Percentiles rank a stretch among this genome's conserved stretches.
Evolutionary conservation across 164 flowering plant genomes (phyloP).

Genomic region (Houttuynia cordata): DNA sequence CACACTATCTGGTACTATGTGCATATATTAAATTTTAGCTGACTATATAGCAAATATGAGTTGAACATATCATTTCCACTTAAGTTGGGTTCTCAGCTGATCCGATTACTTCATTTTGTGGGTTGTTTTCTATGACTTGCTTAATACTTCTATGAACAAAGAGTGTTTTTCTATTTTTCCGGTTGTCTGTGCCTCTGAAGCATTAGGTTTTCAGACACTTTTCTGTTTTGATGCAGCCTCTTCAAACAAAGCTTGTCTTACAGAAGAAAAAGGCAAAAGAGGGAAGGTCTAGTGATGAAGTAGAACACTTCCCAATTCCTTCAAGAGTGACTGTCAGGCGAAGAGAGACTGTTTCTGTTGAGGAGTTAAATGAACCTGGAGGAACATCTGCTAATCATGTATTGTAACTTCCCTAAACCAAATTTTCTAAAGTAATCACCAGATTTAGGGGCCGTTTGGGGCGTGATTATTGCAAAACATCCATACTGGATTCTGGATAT

Average conservation of each 20-base stretch:
- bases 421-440: background rate
- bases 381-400: slow-evolving; percentile 17
- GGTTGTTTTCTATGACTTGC: too few species aligned
- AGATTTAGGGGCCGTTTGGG: too few species aligned
- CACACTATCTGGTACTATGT: slow-evolving; percentile 66
- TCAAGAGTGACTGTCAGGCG: slow-evolving; percentile 62
- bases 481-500: too few species aligned
- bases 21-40: too few species aligned
- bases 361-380: slow-evolving; percentile 47
- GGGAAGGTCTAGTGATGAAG: slow-evolving; percentile 62
- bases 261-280: slow-evolving; percentile 83
- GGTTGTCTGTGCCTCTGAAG: background rate
- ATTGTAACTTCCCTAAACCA: background rate
- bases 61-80: background rate
- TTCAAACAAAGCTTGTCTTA: slow-evolving; percentile 69
- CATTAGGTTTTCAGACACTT: background rate
- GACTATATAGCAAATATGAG: background rate
- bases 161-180: background rate
- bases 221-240: slow-evolving; percentile 53
- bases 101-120: too few species aligned
- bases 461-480: too few species aligned
- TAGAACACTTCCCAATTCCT: slow-evolving; percentile 81
- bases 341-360: slow-evolving; percentile 36
- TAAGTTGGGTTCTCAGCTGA: too few species aligned
- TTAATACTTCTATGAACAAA: background rate